Conservation (phyloP, 768 basidiomycete genomes). For the Tricholoma matsutake region DNA sequence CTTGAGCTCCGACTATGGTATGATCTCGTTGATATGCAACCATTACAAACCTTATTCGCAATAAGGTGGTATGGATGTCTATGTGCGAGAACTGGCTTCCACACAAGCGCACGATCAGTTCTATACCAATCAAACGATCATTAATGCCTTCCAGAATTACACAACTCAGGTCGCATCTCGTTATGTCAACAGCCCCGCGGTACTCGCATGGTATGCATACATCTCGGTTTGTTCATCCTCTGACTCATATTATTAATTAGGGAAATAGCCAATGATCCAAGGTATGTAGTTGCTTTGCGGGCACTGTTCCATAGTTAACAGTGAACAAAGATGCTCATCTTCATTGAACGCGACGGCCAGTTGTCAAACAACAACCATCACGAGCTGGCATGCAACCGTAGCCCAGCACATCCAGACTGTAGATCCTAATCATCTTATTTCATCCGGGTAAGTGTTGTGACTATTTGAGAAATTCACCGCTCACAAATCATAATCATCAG, state of each 20-base stretch:
- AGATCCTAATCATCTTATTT: slow-evolving; percentile 61
- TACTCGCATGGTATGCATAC: slow-evolving; percentile 44
- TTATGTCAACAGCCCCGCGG: slow-evolving; percentile 45
- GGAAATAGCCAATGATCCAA: slow-evolving; percentile 65
- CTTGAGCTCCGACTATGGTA: slow-evolving; percentile 60
- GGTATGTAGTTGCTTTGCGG: slow-evolving; percentile 28
- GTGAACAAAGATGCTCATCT: slow-evolving; percentile 47
- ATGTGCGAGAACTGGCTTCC: slow-evolving; percentile 46
- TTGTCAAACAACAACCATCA: slow-evolving; percentile 52
- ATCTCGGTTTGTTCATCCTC: background rate
- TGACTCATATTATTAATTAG: slow-evolving; percentile 23
- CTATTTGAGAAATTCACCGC: background rate
- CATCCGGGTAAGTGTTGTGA: slow-evolving; percentile 47
- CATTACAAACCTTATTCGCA: background rate
- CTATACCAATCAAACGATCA: slow-evolving; percentile 47
- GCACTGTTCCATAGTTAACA: background rate
- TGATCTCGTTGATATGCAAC: slow-evolving; percentile 8
- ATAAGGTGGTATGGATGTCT: slow-evolving; percentile 60
- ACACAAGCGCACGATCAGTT: slow-evolving; percentile 50
- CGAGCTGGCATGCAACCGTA: slow-evolving; percentile 49
- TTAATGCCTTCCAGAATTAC: slow-evolving; percentile 52
- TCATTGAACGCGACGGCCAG: slow-evolving; percentile 37
- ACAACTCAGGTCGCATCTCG: slow-evolving; percentile 50
- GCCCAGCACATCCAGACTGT: slow-evolving; percentile 40
- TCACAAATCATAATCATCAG: slow-evolving; percentile 13